These are phyloP conservation scores for Noccaea bulbosa DNA, from an alignment of 345 rosid species.

Conservation along the genomic window DNA sequence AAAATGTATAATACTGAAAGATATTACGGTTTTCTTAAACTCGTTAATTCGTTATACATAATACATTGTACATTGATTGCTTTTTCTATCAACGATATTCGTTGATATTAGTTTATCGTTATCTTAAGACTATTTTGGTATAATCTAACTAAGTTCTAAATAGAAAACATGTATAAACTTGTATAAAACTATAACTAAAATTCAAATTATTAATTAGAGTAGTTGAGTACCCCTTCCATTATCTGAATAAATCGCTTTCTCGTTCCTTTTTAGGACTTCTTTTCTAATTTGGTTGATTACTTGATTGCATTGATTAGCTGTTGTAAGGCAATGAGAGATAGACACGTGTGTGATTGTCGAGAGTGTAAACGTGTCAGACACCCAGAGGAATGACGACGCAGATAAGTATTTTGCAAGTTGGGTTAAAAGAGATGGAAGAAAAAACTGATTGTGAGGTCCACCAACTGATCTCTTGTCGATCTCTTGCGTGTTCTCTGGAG, in stretches of 20 bases:
- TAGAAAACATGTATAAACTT: background rate
- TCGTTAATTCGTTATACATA: too few relatives aligned
- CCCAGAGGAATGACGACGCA: slow-evolving; percentile 15
- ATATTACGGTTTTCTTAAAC: too few relatives aligned
- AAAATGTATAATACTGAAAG: too few relatives aligned
- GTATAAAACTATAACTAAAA: background rate
- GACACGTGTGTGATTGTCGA: slow-evolving; percentile 5
- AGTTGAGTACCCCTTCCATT: background rate
- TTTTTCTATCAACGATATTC: too few relatives aligned
- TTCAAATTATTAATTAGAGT: background rate
- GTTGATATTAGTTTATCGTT: too few relatives aligned
- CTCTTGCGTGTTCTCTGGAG: slow-evolving; percentile 34
- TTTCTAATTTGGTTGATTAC: background rate
- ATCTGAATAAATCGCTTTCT: background rate
- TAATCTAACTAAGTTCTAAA: too few relatives aligned
- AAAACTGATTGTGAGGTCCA: slow-evolving; percentile 16
- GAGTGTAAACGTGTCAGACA: slow-evolving; percentile 23
- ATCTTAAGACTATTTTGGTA: background rate
- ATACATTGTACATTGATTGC: too few relatives aligned
- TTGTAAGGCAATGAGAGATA: background rate
- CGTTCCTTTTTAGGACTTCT: background rate
- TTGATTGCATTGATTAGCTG: slow-evolving; percentile 14
- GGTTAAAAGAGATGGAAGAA: background rate
- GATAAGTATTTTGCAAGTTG: slow-evolving; percentile 17
- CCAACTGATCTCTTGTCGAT: slow-evolving; percentile 32